Percentiles rank a stretch among this genome's conserved stretches.
phyloP scores from a whole-genome alignment of 371 early-diverging fungal genomes.

The Mortierella sp. region DNA sequence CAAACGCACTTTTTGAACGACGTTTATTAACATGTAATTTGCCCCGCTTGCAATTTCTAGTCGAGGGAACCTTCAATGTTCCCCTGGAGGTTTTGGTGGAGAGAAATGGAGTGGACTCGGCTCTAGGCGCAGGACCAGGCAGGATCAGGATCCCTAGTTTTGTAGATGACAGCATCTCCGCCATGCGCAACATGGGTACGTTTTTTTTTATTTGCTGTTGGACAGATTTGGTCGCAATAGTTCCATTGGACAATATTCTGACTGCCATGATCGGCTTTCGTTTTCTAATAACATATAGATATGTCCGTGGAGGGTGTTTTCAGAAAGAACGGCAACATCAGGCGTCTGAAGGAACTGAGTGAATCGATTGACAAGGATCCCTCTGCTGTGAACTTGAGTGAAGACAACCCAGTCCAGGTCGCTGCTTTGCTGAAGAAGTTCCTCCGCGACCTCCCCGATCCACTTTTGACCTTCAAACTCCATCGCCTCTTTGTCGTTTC shows the following conservation, averaged over 20 bases:
- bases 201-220: background rate
- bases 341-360: slow-evolving; percentile 82
- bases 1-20: background rate
- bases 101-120: slow-evolving; percentile 86
- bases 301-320: slow-evolving; percentile 95
- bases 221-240: background rate
- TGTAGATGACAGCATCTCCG: slow-evolving; percentile 84
- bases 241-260: background rate
- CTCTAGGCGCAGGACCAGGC: slow-evolving; percentile 81
- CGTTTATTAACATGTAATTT: background rate
- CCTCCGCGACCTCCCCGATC: slow-evolving; percentile 95
- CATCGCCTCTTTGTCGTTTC: slow-evolving; percentile 86
- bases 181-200: slow-evolving; percentile 86
- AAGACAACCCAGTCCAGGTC: slow-evolving; percentile 89
- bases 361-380: slow-evolving; percentile 84
- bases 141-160: slow-evolving; percentile 89
- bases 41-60: slow-evolving; percentile 11
- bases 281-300: slow-evolving; percentile 62
- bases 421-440: slow-evolving; percentile 96
- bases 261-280: background rate
- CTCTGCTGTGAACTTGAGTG: slow-evolving; percentile 72
- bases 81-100: slow-evolving; percentile 89
- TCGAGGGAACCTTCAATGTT: slow-evolving; percentile 92
- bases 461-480: slow-evolving; percentile 89
- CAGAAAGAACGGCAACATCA: slow-evolving; percentile 97